Evolutionary conservation across 768 basidiomycete genomes (phyloP).

Genomic region (Trametes punicea): DNA sequence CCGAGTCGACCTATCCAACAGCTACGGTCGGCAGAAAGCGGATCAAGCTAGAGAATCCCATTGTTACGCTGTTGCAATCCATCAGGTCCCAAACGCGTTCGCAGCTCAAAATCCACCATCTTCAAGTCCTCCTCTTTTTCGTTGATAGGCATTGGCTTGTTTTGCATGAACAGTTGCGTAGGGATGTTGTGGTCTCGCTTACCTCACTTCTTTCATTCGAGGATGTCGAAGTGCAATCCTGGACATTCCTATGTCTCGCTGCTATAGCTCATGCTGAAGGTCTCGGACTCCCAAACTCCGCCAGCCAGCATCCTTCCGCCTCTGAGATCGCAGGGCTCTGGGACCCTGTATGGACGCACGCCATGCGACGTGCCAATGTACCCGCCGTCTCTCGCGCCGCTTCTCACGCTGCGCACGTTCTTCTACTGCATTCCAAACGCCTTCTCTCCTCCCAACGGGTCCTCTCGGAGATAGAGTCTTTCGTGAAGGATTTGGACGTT

Average conservation of each 20-base stretch:
- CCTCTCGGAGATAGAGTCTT: slow-evolving; percentile 69
- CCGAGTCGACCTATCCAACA: slow-evolving; percentile 49
- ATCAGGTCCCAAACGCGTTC: slow-evolving; percentile 38
- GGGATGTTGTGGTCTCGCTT: slow-evolving; percentile 52
- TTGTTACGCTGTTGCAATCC: slow-evolving; percentile 50
- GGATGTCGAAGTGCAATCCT: slow-evolving; percentile 68
- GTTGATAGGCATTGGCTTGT: slow-evolving; percentile 72
- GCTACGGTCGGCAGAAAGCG: slow-evolving; percentile 48
- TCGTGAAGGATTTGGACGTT: slow-evolving; percentile 81
- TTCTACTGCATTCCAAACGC: slow-evolving; percentile 43
- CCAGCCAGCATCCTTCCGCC: neutral
- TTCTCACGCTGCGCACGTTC: slow-evolving; percentile 59
- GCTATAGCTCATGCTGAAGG: slow-evolving; percentile 57
- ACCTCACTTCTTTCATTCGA: slow-evolving; percentile 61
- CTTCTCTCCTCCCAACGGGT: slow-evolving; percentile 55
- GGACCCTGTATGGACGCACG: slow-evolving; percentile 81
- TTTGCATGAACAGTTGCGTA: slow-evolving; percentile 57
- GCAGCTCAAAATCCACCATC: slow-evolving; percentile 43
- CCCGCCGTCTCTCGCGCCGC: slow-evolving; percentile 77
- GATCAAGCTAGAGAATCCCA: slow-evolving; percentile 53
- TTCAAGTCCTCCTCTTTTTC: slow-evolving; percentile 84
- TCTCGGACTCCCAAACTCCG: neutral
- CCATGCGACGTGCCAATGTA: slow-evolving; percentile 68
- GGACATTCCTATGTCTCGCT: slow-evolving; percentile 81
- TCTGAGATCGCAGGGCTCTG: slow-evolving; percentile 45